Base-by-base conservation (phyloP, 192 early-diverging fungal species). In the Allomyces macrogynus region DNA sequence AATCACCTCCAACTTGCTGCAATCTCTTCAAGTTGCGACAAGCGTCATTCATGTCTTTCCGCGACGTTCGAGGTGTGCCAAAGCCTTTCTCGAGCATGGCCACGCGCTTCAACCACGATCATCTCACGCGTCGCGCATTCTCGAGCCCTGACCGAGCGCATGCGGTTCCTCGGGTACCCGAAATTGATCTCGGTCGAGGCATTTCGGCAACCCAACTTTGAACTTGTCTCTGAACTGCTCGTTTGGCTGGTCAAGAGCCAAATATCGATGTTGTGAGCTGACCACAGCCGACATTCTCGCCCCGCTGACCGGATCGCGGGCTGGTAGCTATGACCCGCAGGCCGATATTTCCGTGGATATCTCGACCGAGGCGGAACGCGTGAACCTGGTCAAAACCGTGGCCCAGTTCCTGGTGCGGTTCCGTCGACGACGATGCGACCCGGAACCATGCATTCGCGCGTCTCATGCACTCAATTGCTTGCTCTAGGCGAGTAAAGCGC, bases 181-280 rank as follows among this genome's bases (percentile, higher is more conserved):
- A 62, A 69, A 3, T 54, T 78, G 20, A 71, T 81, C 25, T 81
- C 80, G 9, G 72, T 81, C 65, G 80, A 81, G 64, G 67, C 70
- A 12, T 81, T 81, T 67, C 64, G 80, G 40, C 66, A 67, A 18
- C 78, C 76, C 25, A 79, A 79, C 61, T 81, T 81, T 70, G 76
- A 75, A 3, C 63, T 76, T 4, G 70, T 80, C 26, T 71, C 75
- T 10, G 73, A 79, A 43, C 74, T 76, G 24, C 71, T 81, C 43
- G 66, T 68, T 10, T 81, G 80, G 80, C 76, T 81, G 14, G 71
- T 78, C 26, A 79, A 74, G 68, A 79, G 68, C 77, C 79, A 70
- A 10, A 60, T 20, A 22, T 27, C 26, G 26, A 27, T 27, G 26
- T 4, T 27, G 26, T 27, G 26, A 27, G 26, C 26, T 1, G 26